Conservation (phyloP, 2,329 filamentous ascomycete genomes). For the Microsporum ferrugineum region DNA sequence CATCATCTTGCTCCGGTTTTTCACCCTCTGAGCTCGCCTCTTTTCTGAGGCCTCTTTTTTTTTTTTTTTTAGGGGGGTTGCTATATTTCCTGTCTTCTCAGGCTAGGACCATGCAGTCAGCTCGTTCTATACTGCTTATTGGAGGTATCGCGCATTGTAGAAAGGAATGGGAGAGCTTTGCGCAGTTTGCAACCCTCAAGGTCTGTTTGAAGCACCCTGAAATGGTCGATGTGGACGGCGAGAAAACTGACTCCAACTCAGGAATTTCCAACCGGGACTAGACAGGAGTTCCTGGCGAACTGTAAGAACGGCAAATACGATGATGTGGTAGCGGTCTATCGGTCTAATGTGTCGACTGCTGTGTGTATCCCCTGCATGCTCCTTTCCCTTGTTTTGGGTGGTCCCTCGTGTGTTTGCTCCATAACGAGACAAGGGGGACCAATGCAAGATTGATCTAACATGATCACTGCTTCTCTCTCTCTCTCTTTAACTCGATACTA, state of each 20-base stretch:
- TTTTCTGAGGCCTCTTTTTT: not conserved
- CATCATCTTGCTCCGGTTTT: not conserved
- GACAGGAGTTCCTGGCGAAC: constrained; percentile 45
- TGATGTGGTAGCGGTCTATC: constrained; percentile 46
- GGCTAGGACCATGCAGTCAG: constrained; percentile 21
- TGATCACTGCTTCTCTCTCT: not conserved
- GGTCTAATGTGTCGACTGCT: constrained; percentile 47
- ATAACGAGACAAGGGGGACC: not conserved
- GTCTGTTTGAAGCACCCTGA: constrained; percentile 16
- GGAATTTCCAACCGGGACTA: constrained; percentile 44
- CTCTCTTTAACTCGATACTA: not conserved
- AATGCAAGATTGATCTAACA: not conserved
- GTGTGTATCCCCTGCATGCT: constrained; percentile 16
- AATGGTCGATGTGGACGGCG: not conserved
- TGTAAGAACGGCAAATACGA: constrained; percentile 45
- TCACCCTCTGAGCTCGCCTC: not conserved
- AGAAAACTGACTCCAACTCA: constrained; percentile 16
- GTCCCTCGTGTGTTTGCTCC: not conserved
- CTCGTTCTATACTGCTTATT: constrained; percentile 34
- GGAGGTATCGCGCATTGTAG: constrained; percentile 34
- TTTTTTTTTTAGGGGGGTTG: not conserved
- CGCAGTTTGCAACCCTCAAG: constrained; percentile 33
- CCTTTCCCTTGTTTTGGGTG: not conserved
- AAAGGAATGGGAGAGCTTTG: constrained; percentile 34
- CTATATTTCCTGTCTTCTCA: not conserved